phyloP scores from a whole-genome alignment of 192 early-diverging fungal species.

The Coemansia sp. region DNA sequence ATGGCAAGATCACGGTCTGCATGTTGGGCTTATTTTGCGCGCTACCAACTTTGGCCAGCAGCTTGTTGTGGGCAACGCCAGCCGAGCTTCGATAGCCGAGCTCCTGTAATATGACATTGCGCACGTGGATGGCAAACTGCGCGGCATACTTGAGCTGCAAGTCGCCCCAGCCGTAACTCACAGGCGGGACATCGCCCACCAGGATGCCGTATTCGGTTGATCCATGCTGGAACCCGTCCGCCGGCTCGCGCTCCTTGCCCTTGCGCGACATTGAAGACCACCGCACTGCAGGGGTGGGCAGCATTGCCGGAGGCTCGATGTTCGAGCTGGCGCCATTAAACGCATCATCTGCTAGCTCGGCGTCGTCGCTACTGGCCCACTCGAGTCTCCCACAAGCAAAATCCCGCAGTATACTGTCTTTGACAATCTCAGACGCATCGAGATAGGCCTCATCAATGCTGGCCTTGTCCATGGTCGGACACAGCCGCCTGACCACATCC shows the following conservation, averaged over 20 bases:
- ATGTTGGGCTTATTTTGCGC: slow-evolving; percentile 78
- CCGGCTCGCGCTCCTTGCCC: slow-evolving; percentile 39
- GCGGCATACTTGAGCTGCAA: slow-evolving; percentile 74
- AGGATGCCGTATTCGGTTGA: slow-evolving; percentile 51
- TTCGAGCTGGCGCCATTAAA: neutral
- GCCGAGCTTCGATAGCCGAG: slow-evolving; percentile 77
- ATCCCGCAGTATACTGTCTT: slow-evolving; percentile 40
- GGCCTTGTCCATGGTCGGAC: slow-evolving; percentile 62
- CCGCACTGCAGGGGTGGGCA: slow-evolving; percentile 20
- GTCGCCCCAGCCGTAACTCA: slow-evolving; percentile 63
- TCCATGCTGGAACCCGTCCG: slow-evolving; percentile 3
- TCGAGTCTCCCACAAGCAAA: slow-evolving; percentile 21
- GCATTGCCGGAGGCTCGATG: neutral
- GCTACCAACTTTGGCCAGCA: slow-evolving; percentile 80
- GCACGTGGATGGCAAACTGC: slow-evolving; percentile 60
- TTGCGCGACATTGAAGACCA: slow-evolving; percentile 35
- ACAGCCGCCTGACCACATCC: slow-evolving; percentile 57
- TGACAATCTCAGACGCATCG: slow-evolving; percentile 73
- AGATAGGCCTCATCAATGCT: slow-evolving; percentile 87
- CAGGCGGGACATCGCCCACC: slow-evolving; percentile 27
- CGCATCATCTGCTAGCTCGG: neutral
- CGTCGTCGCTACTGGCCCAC: neutral
- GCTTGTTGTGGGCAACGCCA: slow-evolving; percentile 81
- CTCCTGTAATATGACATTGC: slow-evolving; percentile 57
- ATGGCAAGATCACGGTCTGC: slow-evolving; percentile 66